These are phyloP conservation scores for Metschnikowia arizonensis DNA, from an alignment of 805 yeast species.

Conservation along the genomic window DNA sequence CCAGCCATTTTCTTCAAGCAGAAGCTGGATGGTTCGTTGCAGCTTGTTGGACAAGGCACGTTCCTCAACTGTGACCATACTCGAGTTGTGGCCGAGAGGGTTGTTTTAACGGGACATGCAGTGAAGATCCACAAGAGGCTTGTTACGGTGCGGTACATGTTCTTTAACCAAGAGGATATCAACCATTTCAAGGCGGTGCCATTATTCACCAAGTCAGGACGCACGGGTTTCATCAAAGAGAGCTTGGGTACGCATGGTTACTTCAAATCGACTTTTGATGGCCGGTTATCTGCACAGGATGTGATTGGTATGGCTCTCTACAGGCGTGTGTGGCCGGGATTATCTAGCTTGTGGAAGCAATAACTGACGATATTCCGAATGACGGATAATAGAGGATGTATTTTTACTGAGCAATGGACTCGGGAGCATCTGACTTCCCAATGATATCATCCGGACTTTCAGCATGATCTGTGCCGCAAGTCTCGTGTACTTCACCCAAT, in stretches of 20 bases:
- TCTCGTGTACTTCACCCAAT: too few species aligned
- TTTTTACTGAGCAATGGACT: too few species aligned
- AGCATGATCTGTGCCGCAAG: too few species aligned
- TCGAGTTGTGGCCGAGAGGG: slow-evolving; percentile 82
- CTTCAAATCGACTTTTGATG: slow-evolving; percentile 93
- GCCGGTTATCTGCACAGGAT: slow-evolving; percentile 86
- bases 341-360: slow-evolving; percentile 29
- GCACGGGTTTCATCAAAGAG: slow-evolving; percentile 92
- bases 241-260: slow-evolving; percentile 97
- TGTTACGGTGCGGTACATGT: slow-evolving; percentile 94
- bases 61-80: slow-evolving; percentile 82
- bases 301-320: slow-evolving; percentile 89
- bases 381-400: too few species aligned
- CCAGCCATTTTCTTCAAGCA: slow-evolving; percentile 79
- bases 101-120: slow-evolving; percentile 89
- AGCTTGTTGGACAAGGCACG: slow-evolving; percentile 85
- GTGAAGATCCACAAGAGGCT: slow-evolving; percentile 90
- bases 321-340: slow-evolving; percentile 88
- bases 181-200: slow-evolving; percentile 88
- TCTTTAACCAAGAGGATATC: slow-evolving; percentile 87
- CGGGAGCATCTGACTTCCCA: too few species aligned
- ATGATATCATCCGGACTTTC: too few species aligned
- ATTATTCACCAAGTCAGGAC: slow-evolving; percentile 85
- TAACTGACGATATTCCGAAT: too few species aligned
- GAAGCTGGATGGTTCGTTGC: slow-evolving; percentile 44